Percentiles rank a stretch among this genome's conserved stretches.
Evolutionary conservation across 176 grass and related monocot species (phyloP).

Genomic region (Oryza officinalis): DNA sequence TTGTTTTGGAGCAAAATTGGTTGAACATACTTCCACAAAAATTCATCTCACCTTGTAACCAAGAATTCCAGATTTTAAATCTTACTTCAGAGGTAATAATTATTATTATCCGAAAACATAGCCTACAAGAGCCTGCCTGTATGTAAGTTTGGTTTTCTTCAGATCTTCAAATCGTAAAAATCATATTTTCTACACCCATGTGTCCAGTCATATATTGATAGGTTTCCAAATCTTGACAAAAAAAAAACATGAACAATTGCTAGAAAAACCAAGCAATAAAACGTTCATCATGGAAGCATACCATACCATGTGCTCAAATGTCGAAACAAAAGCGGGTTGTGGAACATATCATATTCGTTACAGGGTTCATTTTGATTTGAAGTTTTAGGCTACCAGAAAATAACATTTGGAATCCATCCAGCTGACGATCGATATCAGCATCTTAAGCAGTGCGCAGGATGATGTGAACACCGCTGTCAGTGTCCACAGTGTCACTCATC

Average conservation of each 20-base stretch:
- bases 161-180: background rate
- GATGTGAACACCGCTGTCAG: conserved; percentile 88
- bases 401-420: background rate
- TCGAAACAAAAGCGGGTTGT: background rate
- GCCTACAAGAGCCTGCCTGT: no score
- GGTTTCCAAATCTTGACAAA: background rate
- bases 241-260: background rate
- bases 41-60: no score
- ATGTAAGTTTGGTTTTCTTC: no score
- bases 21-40: no score
- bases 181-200: background rate
- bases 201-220: no score
- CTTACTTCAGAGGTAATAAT: no score
- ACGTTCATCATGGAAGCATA: background rate
- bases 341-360: background rate
- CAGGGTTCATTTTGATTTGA: background rate
- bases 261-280: background rate
- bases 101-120: no score
- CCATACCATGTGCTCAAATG: background rate
- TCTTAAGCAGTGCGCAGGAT: conserved; percentile 77
- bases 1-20: no score
- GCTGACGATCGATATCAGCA: background rate
- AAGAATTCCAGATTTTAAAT: no score
- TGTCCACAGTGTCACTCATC: conserved; percentile 79
- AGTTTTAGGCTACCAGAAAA: conserved; percentile 12